Evolutionary conservation across 768 basidiomycete genomes (phyloP).

Genomic region (Pleurotus pulmonarius): DNA sequence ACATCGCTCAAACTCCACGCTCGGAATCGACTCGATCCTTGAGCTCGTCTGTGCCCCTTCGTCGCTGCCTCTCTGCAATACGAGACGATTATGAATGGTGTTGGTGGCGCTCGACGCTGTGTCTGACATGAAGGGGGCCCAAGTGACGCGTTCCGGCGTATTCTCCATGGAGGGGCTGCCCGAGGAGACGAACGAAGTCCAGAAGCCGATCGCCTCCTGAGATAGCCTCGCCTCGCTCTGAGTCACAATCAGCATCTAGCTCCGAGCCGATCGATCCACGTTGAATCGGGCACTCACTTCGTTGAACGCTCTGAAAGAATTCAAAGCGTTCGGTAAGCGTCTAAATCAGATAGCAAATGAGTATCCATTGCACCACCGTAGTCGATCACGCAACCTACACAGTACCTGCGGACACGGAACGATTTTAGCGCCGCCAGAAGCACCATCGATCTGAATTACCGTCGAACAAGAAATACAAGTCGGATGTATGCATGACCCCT

Average conservation of each 20-base stretch:
- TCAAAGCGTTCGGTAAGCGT: slow-evolving; percentile 21
- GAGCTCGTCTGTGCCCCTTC: slow-evolving; percentile 17
- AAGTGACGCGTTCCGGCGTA: slow-evolving; percentile 19
- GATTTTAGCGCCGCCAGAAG: background rate
- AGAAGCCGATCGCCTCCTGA: slow-evolving; percentile 34
- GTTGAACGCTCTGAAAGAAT: slow-evolving; percentile 34
- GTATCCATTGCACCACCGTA: too few relatives aligned
- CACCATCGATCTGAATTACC: slow-evolving; percentile 20
- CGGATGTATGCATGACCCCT: slow-evolving; percentile 41
- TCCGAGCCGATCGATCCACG: background rate
- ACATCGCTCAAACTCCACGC: background rate
- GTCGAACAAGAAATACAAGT: slow-evolving; percentile 39
- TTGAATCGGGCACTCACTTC: slow-evolving; percentile 16
- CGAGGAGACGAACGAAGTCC: slow-evolving; percentile 37
- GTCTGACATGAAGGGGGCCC: slow-evolving; percentile 18
- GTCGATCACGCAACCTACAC: slow-evolving; percentile 14
- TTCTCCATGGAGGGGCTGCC: slow-evolving; percentile 23
- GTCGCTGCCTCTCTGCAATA: slow-evolving; percentile 24
- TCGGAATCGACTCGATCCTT: slow-evolving; percentile 24
- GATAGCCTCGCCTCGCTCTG: slow-evolving; percentile 35
- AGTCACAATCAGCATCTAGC: background rate
- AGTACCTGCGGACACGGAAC: slow-evolving; percentile 21
- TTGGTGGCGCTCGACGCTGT: background rate
- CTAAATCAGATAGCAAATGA: slow-evolving; percentile 15
- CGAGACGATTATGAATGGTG: slow-evolving; percentile 15